These are phyloP conservation scores for Coffea eugenioides DNA, from an alignment of 257 asterid genomes.

Conservation along the genomic window DNA sequence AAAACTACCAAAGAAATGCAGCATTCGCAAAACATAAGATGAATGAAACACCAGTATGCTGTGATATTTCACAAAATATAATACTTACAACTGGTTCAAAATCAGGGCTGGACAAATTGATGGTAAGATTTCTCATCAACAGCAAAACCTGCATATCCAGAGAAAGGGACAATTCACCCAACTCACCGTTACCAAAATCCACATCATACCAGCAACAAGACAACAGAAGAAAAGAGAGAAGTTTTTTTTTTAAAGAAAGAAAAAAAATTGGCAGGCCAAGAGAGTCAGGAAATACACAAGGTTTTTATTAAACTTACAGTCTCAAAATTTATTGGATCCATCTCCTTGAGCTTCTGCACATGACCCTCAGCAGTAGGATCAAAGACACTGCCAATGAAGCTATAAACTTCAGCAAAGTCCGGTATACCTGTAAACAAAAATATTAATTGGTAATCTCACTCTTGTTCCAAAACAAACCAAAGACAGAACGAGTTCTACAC, in stretches of 20 bases:
- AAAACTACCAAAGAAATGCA: background rate
- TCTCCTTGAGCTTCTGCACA: conserved; percentile 89
- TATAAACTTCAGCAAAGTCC: conserved; percentile 93
- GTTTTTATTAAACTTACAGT: conserved; percentile 54
- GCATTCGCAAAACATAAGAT: background rate
- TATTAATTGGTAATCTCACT: background rate
- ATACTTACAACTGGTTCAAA: conserved; percentile 79
- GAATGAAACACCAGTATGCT: background rate
- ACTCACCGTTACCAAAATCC: background rate
- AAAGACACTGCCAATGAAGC: conserved; percentile 92
- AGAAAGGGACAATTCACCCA: background rate
- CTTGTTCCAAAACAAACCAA: background rate
- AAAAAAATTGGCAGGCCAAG: background rate
- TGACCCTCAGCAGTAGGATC: conserved; percentile 78
- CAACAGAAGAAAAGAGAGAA: background rate
- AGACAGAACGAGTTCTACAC: background rate
- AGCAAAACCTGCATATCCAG: conserved; percentile 71
- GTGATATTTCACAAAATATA: conserved; percentile 7
- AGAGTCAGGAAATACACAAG: background rate
- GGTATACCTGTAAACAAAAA: conserved; percentile 55
- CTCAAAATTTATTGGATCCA: conserved; percentile 96
- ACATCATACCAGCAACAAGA: background rate
- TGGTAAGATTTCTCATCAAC: conserved; percentile 82
- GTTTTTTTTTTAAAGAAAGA: background rate
- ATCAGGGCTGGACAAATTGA: conserved; percentile 84